Conservation (phyloP, 345 rosid genomes). For the Citrus mangshanensis region DNA sequence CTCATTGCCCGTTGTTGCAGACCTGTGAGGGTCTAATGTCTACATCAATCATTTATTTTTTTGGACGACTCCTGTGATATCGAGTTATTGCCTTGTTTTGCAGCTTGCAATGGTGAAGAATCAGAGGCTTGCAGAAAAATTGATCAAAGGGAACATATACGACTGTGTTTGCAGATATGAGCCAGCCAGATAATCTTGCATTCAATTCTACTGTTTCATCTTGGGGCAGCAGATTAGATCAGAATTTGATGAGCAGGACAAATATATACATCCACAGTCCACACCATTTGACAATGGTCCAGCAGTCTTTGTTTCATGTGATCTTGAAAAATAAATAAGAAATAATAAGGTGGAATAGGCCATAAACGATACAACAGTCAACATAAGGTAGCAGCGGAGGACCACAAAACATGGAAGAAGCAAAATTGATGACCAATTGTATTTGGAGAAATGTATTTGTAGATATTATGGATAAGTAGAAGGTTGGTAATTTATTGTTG, state of each 20-base stretch:
- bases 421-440: background rate
- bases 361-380: background rate
- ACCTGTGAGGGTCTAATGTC: too few species aligned
- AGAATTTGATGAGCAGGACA: background rate
- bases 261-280: background rate
- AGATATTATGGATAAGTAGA: background rate
- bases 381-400: background rate
- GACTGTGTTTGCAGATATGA: conserved; percentile 94
- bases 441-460: background rate
- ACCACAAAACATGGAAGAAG: too few species aligned
- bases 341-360: background rate
- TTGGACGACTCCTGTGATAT: background rate
- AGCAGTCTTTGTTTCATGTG: background rate
- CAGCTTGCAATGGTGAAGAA: conserved; percentile 99
- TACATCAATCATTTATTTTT: background rate
- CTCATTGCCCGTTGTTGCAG: too few species aligned
- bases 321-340: background rate
- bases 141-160: conserved; percentile 79
- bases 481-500: background rate
- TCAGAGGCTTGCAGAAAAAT: conserved; percentile 89
- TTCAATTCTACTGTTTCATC: background rate
- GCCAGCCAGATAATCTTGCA: conserved; percentile 30
- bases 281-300: background rate
- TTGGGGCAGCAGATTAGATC: background rate
- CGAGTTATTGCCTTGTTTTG: conserved; percentile 11